Percentiles rank a stretch among this genome's conserved stretches.
phyloP scores from a whole-genome alignment of 169 alveolate species.

The Amoebophrya sp. region DNA sequence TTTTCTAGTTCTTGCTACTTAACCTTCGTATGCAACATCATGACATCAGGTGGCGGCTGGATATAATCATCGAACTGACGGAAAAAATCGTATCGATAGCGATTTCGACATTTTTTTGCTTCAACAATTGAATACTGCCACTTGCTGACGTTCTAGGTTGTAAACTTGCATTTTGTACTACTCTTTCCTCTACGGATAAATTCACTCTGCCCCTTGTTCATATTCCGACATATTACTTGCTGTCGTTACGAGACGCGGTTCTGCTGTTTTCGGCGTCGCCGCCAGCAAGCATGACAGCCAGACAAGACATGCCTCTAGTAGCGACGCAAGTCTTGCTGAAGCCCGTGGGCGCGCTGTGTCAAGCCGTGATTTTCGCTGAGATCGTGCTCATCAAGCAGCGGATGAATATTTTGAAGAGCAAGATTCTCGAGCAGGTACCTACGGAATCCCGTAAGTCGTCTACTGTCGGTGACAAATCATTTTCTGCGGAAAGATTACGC shows the following conservation, averaged over 20 bases:
- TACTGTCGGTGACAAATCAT: too few relatives aligned
- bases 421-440: neutral
- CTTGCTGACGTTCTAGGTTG: neutral
- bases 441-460: too few relatives aligned
- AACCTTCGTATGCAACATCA: neutral
- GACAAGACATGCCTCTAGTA: neutral
- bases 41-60: neutral
- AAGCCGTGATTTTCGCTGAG: neutral
- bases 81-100: neutral
- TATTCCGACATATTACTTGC: neutral
- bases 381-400: conserved; percentile 12
- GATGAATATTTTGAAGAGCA: neutral
- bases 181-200: neutral
- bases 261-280: conserved; percentile 20
- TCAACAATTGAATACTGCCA: neutral
- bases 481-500: too few relatives aligned
- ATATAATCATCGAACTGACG: neutral
- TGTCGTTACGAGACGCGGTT: neutral
- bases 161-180: neutral
- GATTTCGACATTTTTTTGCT: neutral
- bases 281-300: neutral
- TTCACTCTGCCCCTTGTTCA: too few relatives aligned
- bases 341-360: conserved; percentile 18
- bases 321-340: neutral
- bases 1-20: neutral